Evolutionary conservation across 169 alveolate genomes (phyloP).

Genomic region (Cryptosporidium andersoni): DNA sequence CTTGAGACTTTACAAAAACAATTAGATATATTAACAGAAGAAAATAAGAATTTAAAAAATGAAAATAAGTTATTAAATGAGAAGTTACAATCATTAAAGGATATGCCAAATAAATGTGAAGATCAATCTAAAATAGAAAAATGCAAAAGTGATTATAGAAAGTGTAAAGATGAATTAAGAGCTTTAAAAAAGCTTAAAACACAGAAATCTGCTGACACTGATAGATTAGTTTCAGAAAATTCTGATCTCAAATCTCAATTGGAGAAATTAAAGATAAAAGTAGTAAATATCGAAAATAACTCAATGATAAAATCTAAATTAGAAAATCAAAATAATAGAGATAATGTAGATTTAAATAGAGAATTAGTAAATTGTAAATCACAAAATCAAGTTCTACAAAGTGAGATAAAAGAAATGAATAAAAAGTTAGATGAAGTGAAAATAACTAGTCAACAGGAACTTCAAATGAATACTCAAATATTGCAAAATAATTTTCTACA

Average conservation of each 20-base stretch:
- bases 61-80: slow-evolving; percentile 3
- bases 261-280: not conserved
- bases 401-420: not conserved
- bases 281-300: too few relatives aligned
- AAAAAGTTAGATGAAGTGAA: not conserved
- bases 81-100: slow-evolving; percentile 3
- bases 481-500: too few relatives aligned
- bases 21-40: slow-evolving; percentile 7
- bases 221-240: not conserved
- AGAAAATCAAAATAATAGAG: not conserved
- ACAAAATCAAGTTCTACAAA: not conserved
- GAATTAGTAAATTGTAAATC: not conserved
- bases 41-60: not conserved
- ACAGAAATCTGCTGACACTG: not conserved
- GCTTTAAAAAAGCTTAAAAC: not conserved
- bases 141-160: not conserved
- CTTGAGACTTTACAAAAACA: not conserved
- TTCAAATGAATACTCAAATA: too few relatives aligned
- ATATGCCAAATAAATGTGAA: not conserved
- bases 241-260: not conserved
- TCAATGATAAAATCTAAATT: too few relatives aligned
- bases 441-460: not conserved
- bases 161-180: not conserved
- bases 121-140: not conserved
- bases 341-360: not conserved